Evolutionary conservation across 805 yeast genomes (phyloP).

Genomic region (Cyberlindnera amylophila): DNA sequence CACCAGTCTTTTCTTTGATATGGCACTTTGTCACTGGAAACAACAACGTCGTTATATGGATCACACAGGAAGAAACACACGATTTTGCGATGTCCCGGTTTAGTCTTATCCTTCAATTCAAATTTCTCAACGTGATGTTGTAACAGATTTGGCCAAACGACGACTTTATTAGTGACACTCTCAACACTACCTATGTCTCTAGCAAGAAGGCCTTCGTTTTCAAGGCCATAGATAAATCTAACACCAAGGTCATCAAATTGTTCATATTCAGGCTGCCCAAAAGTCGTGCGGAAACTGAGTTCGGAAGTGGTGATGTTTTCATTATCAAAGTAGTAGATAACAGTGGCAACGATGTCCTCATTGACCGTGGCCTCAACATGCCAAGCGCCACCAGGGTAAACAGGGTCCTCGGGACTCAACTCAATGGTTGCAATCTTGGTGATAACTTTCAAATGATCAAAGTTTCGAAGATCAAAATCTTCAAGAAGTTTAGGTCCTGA

Average conservation of each 20-base stretch:
- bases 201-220: slow-evolving; percentile 1
- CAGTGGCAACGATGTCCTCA: slow-evolving; percentile 11
- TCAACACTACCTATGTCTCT: slow-evolving; percentile 1
- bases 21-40: slow-evolving; percentile 2
- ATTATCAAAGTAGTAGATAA: slow-evolving; percentile 10
- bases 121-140: slow-evolving; percentile 13
- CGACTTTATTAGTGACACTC: slow-evolving; percentile 7
- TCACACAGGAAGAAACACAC: slow-evolving; percentile 11
- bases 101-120: slow-evolving; percentile 8
- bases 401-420: slow-evolving; percentile 5
- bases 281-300: slow-evolving; percentile 8
- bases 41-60: slow-evolving; percentile 6
- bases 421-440: slow-evolving; percentile 12
- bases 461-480: slow-evolving; percentile 3
- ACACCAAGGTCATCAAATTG: slow-evolving; percentile 6
- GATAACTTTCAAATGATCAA: slow-evolving; percentile 6
- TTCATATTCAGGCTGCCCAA: slow-evolving; percentile 7
- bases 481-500: not conserved
- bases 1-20: slow-evolving; percentile 8
- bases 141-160: slow-evolving; percentile 9
- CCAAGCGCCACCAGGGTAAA: slow-evolving; percentile 11
- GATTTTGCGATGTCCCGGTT: slow-evolving; percentile 9
- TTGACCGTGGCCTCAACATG: slow-evolving; percentile 12
- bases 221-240: slow-evolving; percentile 2
- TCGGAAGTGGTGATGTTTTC: slow-evolving; percentile 7